phyloP scores from a whole-genome alignment of 331 rosid species.

The Prunus yedoensis region DNA sequence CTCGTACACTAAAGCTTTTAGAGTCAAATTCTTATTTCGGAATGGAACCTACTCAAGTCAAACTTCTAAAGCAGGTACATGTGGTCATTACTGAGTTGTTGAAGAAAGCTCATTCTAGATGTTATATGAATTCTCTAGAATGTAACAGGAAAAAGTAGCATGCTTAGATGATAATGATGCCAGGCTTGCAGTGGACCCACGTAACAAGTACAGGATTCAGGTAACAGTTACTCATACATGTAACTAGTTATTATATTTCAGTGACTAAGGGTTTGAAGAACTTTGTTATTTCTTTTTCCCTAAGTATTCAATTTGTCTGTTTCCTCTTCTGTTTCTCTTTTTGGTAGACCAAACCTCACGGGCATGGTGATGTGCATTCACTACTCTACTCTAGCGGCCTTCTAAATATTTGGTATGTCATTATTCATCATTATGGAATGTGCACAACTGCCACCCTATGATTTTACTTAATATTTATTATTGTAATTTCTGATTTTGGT shows the following conservation, averaged over 20 bases:
- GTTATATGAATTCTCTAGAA: constrained; percentile 15
- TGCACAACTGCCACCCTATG: neutral
- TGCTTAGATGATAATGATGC: constrained; percentile 92
- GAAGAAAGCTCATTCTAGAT: constrained; percentile 19
- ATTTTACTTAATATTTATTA: neutral
- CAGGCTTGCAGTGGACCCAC: constrained; percentile 79
- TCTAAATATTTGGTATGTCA: constrained; percentile 72
- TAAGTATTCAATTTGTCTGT: constrained; percentile 13
- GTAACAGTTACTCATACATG: constrained; percentile 33
- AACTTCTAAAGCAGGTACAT: constrained; percentile 88
- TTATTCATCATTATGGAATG: constrained; percentile 13
- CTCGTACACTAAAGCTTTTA: constrained; percentile 60
- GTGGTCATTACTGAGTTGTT: constrained; percentile 10
- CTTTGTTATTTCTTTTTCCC: neutral
- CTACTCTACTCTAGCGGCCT: constrained; percentile 93
- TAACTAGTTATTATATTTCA: neutral
- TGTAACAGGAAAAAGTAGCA: constrained; percentile 94
- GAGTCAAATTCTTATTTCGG: constrained; percentile 87
- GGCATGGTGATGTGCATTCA: constrained; percentile 96
- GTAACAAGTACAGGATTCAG: constrained; percentile 85
- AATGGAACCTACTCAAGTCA: constrained; percentile 87
- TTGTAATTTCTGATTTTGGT: neutral
- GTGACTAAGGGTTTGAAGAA: neutral
- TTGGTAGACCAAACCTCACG: constrained; percentile 94
- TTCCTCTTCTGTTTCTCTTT: constrained; percentile 25